phyloP scores from a whole-genome alignment of 2,329 filamentous ascomycete species.

The Neonectria ditissima region DNA sequence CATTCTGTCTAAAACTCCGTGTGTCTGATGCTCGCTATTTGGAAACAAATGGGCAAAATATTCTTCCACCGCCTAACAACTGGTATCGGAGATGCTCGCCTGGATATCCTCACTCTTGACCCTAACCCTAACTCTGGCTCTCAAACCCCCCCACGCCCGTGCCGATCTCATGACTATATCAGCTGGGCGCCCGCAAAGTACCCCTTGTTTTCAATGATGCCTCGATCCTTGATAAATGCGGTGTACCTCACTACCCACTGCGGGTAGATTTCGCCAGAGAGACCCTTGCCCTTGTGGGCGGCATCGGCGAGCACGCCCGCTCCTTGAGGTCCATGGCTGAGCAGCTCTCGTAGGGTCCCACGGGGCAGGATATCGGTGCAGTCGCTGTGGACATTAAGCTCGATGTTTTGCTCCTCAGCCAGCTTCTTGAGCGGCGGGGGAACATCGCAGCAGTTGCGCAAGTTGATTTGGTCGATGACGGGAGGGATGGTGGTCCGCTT shows the following conservation, averaged over 20 bases:
- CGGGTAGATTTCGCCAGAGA: slow-evolving; percentile 83
- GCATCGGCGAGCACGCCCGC: slow-evolving; percentile 78
- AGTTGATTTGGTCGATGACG: slow-evolving; percentile 93
- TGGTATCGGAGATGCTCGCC: slow-evolving; percentile 30
- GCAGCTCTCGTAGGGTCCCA: slow-evolving; percentile 85
- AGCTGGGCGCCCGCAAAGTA: slow-evolving; percentile 92
- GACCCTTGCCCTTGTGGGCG: slow-evolving; percentile 64
- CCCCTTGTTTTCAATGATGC: slow-evolving; percentile 98
- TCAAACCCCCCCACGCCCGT: slow-evolving; percentile 6
- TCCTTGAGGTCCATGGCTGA: slow-evolving; percentile 78
- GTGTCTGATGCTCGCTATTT: slow-evolving; percentile 51
- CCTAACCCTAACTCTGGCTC: background rate
- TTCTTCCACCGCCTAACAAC: slow-evolving; percentile 28
- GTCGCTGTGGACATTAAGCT: slow-evolving; percentile 93
- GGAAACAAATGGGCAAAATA: slow-evolving; percentile 39
- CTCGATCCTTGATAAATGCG: slow-evolving; percentile 90
- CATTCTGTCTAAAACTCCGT: slow-evolving; percentile 45
- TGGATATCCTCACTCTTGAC: slow-evolving; percentile 17
- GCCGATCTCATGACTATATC: slow-evolving; percentile 51
- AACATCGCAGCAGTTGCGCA: slow-evolving; percentile 95
- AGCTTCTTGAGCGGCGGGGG: slow-evolving; percentile 87
- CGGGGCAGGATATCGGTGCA: slow-evolving; percentile 90
- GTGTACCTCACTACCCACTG: slow-evolving; percentile 99
- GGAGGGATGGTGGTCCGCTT: slow-evolving; percentile 77
- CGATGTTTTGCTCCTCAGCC: slow-evolving; percentile 85